Conservation (phyloP, 106 monocot species). For the Dendrobium catenatum region DNA sequence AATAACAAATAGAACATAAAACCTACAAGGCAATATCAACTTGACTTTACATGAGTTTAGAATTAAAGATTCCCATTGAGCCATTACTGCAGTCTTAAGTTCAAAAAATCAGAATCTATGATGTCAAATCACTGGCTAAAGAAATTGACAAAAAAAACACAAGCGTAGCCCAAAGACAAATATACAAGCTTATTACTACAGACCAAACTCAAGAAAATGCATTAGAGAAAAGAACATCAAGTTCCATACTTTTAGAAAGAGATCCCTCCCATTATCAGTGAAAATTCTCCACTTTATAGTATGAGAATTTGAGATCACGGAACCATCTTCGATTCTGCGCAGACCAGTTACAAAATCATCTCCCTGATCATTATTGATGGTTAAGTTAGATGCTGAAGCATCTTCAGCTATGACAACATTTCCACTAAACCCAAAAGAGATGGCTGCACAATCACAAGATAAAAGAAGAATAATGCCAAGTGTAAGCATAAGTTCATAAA, state of each 20-base stretch:
- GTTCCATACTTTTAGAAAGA: constrained; percentile 54
- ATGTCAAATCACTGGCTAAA: background rate
- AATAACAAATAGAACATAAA: background rate
- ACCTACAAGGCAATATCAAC: background rate
- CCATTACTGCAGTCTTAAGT: background rate
- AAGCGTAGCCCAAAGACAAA: background rate
- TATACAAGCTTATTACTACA: background rate
- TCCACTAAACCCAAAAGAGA: constrained; percentile 33
- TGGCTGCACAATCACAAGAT: constrained; percentile 28
- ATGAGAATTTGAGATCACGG: constrained; percentile 74
- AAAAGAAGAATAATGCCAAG: background rate
- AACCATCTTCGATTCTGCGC: constrained; percentile 76
- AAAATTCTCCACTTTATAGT: constrained; percentile 91
- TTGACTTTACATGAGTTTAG: background rate
- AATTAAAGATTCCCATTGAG: background rate
- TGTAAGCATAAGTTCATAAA: background rate
- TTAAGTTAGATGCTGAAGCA: constrained; percentile 21
- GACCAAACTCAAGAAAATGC: background rate
- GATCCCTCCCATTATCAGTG: constrained; percentile 69
- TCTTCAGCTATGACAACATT: constrained; percentile 44
- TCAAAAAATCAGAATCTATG: background rate
- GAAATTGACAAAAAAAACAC: background rate
- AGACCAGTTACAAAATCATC: constrained; percentile 40
- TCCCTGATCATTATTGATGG: constrained; percentile 29
- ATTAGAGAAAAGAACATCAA: background rate